phyloP scores from a whole-genome alignment of 2,329 filamentous ascomycete species.

The Alternaria infectoria region DNA sequence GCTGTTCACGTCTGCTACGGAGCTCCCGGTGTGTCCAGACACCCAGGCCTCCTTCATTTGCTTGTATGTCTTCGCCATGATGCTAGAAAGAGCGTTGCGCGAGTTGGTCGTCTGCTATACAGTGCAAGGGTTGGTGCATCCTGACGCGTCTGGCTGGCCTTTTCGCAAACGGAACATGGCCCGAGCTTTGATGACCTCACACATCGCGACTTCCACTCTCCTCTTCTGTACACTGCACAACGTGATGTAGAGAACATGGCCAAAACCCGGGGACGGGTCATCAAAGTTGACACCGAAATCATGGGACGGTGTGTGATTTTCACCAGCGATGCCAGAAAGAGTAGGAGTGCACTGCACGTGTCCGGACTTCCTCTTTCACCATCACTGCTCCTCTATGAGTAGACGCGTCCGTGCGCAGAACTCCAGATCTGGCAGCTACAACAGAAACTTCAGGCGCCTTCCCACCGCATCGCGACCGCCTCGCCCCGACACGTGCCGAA shows the following conservation, averaged over 20 bases:
- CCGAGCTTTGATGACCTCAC: constrained; percentile 15
- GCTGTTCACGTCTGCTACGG: constrained; percentile 82
- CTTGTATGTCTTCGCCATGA: constrained; percentile 72
- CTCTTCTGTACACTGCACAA: not conserved
- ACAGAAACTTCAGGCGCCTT: not conserved
- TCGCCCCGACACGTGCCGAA: not conserved
- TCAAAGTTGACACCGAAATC: rapidly evolving
- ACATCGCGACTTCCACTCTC: constrained; percentile 3
- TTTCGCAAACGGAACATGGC: constrained; percentile 3
- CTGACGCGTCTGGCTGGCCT: constrained; percentile 32
- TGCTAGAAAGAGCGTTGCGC: constrained; percentile 9
- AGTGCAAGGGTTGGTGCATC: too few relatives aligned
- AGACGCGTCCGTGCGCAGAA: not conserved
- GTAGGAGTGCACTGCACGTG: not conserved
- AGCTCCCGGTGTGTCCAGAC: constrained; percentile 84
- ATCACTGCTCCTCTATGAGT: not conserved
- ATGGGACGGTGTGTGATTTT: not conserved
- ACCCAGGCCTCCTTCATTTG: constrained; percentile 94
- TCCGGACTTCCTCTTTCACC: constrained; percentile 14
- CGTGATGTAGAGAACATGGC: not conserved
- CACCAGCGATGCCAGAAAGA: not conserved
- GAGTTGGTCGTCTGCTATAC: constrained; percentile 16
- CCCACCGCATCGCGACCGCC: not conserved
- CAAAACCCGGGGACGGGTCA: rapidly evolving
- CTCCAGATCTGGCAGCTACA: not conserved